Evolutionary conservation across 2,329 filamentous ascomycete genomes (phyloP).

Genomic region (Lojkania enalia): DNA sequence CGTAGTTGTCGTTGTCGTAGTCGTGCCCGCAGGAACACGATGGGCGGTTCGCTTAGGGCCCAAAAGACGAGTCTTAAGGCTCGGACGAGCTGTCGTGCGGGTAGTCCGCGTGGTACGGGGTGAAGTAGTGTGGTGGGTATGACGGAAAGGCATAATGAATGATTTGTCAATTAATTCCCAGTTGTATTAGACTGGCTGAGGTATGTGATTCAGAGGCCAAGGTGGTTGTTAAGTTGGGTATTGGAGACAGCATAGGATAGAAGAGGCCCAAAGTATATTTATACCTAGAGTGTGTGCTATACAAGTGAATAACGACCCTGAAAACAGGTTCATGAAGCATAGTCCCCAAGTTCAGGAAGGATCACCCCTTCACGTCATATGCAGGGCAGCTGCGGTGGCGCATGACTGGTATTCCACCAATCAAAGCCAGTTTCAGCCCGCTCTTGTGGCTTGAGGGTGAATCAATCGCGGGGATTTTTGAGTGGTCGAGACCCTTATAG

Average conservation of each 20-base stretch:
- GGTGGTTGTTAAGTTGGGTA: not conserved
- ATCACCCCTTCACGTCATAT: not conserved
- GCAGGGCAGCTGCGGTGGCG: not conserved
- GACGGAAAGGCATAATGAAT: conserved; percentile 38
- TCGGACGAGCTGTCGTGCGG: conserved; percentile 50
- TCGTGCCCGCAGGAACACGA: conserved; percentile 42
- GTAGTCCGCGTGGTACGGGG: conserved; percentile 36
- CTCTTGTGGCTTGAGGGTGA: not conserved
- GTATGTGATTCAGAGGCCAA: too few relatives aligned
- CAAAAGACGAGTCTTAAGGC: conserved; percentile 59
- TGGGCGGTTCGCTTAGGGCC: conserved; percentile 44
- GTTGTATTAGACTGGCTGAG: not conserved
- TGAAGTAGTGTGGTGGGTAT: conserved; percentile 28
- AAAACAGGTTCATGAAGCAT: not conserved
- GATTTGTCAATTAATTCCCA: conserved; percentile 4
- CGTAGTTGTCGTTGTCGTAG: conserved; percentile 45
- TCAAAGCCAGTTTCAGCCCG: not conserved
- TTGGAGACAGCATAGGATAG: not conserved
- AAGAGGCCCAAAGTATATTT: conserved; percentile 7
- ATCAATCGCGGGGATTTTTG: too few relatives aligned
- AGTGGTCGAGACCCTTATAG: too few relatives aligned
- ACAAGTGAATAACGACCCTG: not conserved
- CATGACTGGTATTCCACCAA: not conserved
- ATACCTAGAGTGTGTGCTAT: not conserved
- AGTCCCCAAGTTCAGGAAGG: not conserved